Evolutionary conservation across 2,329 filamentous ascomycete species (phyloP).

Genomic region (Pochonia chlamydosporia): DNA sequence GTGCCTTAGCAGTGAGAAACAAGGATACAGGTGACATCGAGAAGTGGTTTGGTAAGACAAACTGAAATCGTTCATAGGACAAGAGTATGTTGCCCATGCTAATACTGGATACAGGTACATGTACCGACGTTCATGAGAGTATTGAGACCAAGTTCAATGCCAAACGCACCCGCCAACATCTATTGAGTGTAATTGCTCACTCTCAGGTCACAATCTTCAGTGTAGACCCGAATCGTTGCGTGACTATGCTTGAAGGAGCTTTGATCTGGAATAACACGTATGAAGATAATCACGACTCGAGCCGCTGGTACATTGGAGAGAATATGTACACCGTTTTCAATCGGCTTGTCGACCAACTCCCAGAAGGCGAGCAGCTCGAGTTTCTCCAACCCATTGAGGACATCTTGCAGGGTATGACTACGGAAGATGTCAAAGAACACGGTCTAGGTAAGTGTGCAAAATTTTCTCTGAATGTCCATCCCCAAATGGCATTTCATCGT

Average conservation of each 20-base stretch:
- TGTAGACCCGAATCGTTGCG: constrained; percentile 53
- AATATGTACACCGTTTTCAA: constrained; percentile 62
- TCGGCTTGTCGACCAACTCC: constrained; percentile 36
- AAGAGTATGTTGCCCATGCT: not conserved
- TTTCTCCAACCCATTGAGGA: constrained; percentile 56
- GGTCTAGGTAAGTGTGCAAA: constrained; percentile 38
- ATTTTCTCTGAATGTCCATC: not conserved
- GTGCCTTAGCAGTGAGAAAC: constrained; percentile 63
- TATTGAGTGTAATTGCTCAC: constrained; percentile 68
- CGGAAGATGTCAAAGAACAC: constrained; percentile 60
- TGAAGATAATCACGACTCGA: constrained; percentile 32
- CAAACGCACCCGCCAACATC: constrained; percentile 61
- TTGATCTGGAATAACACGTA: constrained; percentile 47
- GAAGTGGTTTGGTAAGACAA: constrained; percentile 64
- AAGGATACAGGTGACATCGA: constrained; percentile 61
- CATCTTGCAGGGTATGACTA: constrained; percentile 55
- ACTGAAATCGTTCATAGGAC: too few species aligned
- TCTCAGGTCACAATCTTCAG: constrained; percentile 72
- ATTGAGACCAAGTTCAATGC: constrained; percentile 63
- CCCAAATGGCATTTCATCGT: not conserved
- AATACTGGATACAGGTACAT: constrained; percentile 43
- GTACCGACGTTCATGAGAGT: constrained; percentile 72
- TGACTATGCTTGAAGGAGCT: constrained; percentile 67
- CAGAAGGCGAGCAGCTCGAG: constrained; percentile 36
- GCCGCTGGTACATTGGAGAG: constrained; percentile 50